These are phyloP conservation scores for Lichtheimia ramosa DNA, from an alignment of 371 early-diverging fungal species.

Conservation along the genomic window DNA sequence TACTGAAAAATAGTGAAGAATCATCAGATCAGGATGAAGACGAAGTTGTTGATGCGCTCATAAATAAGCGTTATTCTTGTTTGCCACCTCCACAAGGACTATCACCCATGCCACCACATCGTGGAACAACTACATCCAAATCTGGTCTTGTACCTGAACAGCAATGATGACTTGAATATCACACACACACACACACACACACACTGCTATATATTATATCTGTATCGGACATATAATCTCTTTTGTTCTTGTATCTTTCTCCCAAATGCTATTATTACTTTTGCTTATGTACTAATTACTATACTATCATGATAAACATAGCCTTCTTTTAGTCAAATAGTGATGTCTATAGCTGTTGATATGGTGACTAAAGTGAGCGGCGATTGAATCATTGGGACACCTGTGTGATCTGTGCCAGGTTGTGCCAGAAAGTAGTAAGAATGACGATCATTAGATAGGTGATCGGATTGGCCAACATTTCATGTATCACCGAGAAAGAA, in stretches of 20 bases:
- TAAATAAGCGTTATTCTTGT: too few relatives aligned
- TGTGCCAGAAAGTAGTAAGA: too few relatives aligned
- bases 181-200: neutral
- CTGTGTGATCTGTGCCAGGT: too few relatives aligned
- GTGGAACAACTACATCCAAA: neutral
- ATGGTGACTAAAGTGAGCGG: too few relatives aligned
- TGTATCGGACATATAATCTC: neutral
- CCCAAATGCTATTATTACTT: neutral
- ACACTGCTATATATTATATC: neutral
- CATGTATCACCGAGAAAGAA: too few relatives aligned
- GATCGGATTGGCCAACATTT: too few relatives aligned
- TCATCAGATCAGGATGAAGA: neutral
- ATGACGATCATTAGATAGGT: too few relatives aligned
- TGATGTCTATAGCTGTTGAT: too few relatives aligned
- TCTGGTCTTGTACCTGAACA: neutral
- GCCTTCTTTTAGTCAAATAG: neutral
- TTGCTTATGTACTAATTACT: neutral
- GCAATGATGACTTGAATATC: neutral
- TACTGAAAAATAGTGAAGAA: neutral
- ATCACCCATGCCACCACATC: slow-evolving; percentile 7
- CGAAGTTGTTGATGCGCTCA: too few relatives aligned
- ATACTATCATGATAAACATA: neutral
- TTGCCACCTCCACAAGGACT: neutral
- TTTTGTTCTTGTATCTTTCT: neutral
- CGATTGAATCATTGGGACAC: too few relatives aligned